Percentiles rank a stretch among this genome's conserved stretches.
Evolutionary conservation across 345 rosid species (phyloP).

Genomic region (Aurinia saxatilis): DNA sequence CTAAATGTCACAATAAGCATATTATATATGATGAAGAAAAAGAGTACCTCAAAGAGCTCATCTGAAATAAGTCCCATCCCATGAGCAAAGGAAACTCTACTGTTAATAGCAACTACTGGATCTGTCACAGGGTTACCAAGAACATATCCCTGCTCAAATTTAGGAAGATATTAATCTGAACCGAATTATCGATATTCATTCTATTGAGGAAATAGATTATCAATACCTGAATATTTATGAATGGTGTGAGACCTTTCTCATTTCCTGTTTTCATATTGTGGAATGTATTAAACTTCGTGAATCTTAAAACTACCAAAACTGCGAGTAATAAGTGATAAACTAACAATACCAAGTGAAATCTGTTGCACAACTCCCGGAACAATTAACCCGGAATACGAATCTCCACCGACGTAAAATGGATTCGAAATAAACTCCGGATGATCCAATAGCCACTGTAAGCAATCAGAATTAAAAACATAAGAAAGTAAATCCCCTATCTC

Average conservation of each 20-base stretch:
- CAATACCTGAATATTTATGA: slow-evolving; percentile 54
- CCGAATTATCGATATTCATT: neutral
- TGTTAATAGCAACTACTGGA: neutral
- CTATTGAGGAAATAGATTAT: neutral
- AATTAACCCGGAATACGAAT: slow-evolving; percentile 56
- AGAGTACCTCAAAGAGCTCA: slow-evolving; percentile 18
- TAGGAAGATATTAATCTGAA: neutral
- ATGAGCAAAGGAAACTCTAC: slow-evolving; percentile 15
- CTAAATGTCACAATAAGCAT: neutral
- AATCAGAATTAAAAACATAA: neutral
- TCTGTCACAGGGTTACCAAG: slow-evolving; percentile 21
- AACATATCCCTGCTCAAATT: slow-evolving; percentile 22
- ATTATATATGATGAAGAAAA: neutral
- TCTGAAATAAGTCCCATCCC: slow-evolving; percentile 27
- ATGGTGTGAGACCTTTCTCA: slow-evolving; percentile 37
- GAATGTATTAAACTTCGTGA: neutral
- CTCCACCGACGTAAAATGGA: slow-evolving; percentile 57
- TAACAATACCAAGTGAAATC: slow-evolving; percentile 42
- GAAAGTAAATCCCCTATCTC: neutral
- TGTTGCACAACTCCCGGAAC: slow-evolving; percentile 49
- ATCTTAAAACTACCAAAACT: neutral
- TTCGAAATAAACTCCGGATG: slow-evolving; percentile 47
- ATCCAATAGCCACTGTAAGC: slow-evolving; percentile 50
- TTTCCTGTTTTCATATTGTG: slow-evolving; percentile 45
- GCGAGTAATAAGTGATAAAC: neutral